phyloP scores from a whole-genome alignment of 2,329 filamentous ascomycete genomes.

The Trichoderma asperellum region DNA sequence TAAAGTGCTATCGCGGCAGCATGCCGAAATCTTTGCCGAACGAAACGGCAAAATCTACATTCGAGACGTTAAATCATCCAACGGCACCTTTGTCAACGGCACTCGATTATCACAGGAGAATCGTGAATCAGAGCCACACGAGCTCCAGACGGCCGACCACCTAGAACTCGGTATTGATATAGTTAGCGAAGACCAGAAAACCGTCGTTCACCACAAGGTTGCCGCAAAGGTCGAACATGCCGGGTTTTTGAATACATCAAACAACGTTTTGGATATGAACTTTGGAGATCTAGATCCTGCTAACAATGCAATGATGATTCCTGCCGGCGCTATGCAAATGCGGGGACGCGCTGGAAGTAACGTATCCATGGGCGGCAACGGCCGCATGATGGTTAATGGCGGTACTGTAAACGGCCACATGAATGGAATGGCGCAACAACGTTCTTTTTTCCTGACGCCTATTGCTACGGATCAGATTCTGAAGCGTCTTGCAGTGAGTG shows the following conservation, averaged over 20 bases:
- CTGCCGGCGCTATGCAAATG: constrained; percentile 69
- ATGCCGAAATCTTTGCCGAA: constrained; percentile 94
- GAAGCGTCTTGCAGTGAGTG: constrained; percentile 57
- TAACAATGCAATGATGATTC: constrained; percentile 72
- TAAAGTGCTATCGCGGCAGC: constrained; percentile 93
- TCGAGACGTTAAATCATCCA: constrained; percentile 96
- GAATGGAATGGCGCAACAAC: constrained; percentile 70
- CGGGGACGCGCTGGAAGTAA: constrained; percentile 72
- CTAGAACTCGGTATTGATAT: constrained; percentile 97
- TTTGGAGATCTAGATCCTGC: constrained; percentile 90
- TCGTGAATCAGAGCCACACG: constrained; percentile 92
- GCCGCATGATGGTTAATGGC: constrained; percentile 60
- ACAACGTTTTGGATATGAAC: constrained; percentile 82
- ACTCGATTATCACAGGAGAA: constrained; percentile 90
- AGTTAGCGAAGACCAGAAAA: constrained; percentile 97
- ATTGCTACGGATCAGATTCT: constrained; percentile 94
- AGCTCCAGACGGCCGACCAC: constrained; percentile 87
- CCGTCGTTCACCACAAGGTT: constrained; percentile 97
- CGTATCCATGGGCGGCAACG: constrained; percentile 63
- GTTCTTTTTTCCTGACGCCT: constrained; percentile 84
- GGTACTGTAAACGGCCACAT: constrained; percentile 51
- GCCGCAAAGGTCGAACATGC: constrained; percentile 96
- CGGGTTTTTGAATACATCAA: constrained; percentile 75
- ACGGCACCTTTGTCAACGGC: constrained; percentile 97
- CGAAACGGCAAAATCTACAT: constrained; percentile 90